These are phyloP conservation scores for Lipomyces mesembrius DNA, from an alignment of 805 yeast species.

Conservation along the genomic window DNA sequence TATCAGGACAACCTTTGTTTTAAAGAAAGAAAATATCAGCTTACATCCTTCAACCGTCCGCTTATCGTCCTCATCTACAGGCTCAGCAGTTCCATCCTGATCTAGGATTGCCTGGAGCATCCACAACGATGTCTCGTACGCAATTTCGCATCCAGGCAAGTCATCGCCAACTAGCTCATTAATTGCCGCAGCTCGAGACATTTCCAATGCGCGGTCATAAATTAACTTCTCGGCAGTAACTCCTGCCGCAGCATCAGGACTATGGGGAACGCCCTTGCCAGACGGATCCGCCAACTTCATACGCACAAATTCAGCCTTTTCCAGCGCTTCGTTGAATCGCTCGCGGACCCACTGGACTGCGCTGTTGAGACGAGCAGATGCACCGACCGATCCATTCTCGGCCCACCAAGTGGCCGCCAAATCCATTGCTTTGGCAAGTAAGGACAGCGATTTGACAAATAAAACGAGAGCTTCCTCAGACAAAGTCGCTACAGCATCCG, in stretches of 20 bases:
- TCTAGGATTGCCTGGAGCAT: slow-evolving; percentile 82
- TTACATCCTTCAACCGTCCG: slow-evolving; percentile 70
- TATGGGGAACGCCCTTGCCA: slow-evolving; percentile 14
- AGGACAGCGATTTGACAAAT: slow-evolving; percentile 80
- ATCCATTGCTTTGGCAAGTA: slow-evolving; percentile 84
- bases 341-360: slow-evolving; percentile 92
- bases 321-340: slow-evolving; percentile 84
- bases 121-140: slow-evolving; percentile 92
- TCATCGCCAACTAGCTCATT: slow-evolving; percentile 80
- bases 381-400: slow-evolving; percentile 45
- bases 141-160: slow-evolving; percentile 76
- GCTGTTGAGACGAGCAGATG: slow-evolving; percentile 45
- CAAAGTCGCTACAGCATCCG: slow-evolving; percentile 50
- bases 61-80: slow-evolving; percentile 70
- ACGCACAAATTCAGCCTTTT: slow-evolving; percentile 80
- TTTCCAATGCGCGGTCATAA: slow-evolving; percentile 92
- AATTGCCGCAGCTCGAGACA: slow-evolving; percentile 88
- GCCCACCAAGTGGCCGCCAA: slow-evolving; percentile 92
- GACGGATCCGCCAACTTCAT: slow-evolving; percentile 34
- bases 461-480: slow-evolving; percentile 86
- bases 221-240: slow-evolving; percentile 66
- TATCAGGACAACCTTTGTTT: background rate
- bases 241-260: slow-evolving; percentile 7
- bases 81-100: slow-evolving; percentile 53
- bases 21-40: background rate